These are phyloP conservation scores for Graphilbum ipis-grandicollis DNA, from an alignment of 2,329 filamentous ascomycete species.

Conservation along the genomic window DNA sequence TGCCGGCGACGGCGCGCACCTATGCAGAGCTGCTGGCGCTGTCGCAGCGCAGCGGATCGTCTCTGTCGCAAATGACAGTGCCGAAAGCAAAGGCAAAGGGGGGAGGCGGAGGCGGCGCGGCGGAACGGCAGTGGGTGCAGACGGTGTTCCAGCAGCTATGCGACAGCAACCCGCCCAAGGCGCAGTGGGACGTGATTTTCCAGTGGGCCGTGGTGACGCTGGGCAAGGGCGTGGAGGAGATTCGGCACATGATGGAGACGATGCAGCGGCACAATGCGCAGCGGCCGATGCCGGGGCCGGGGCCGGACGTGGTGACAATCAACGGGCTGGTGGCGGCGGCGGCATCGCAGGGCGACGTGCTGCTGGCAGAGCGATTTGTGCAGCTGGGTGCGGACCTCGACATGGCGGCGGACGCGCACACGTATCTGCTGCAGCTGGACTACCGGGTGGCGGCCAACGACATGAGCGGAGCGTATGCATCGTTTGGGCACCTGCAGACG, in stretches of 20 bases:
- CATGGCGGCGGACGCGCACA: constrained; percentile 50
- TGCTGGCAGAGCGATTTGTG: constrained; percentile 58
- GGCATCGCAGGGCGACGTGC: constrained; percentile 50
- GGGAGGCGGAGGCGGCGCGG: too few relatives aligned
- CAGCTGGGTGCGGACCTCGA: constrained; percentile 46
- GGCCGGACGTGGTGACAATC: constrained; percentile 53
- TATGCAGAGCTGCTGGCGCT: constrained; percentile 41
- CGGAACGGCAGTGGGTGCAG: constrained; percentile 42
- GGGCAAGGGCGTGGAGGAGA: constrained; percentile 53
- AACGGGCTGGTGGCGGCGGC: constrained; percentile 62
- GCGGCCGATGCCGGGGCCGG: constrained; percentile 21
- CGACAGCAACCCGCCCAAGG: constrained; percentile 25
- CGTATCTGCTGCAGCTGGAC: constrained; percentile 57
- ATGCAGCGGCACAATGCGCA: constrained; percentile 27
- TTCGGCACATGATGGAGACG: constrained; percentile 54
- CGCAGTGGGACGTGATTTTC: constrained; percentile 54
- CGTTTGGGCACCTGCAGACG: constrained; percentile 46
- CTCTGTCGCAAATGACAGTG: too few relatives aligned
- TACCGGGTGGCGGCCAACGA: constrained; percentile 60
- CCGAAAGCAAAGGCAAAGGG: too few relatives aligned
- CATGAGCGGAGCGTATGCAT: constrained; percentile 47
- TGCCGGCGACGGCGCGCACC: constrained; percentile 24
- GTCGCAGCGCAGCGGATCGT: constrained; percentile 34
- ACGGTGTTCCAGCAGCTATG: constrained; percentile 36
- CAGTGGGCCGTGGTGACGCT: constrained; percentile 56